A percentile compares a stretch with the other conserved stretches of the same genome.
These are phyloP conservation scores for Claviceps sorghi DNA, from an alignment of 2,329 filamentous ascomycete genomes.

Conservation along the genomic window DNA sequence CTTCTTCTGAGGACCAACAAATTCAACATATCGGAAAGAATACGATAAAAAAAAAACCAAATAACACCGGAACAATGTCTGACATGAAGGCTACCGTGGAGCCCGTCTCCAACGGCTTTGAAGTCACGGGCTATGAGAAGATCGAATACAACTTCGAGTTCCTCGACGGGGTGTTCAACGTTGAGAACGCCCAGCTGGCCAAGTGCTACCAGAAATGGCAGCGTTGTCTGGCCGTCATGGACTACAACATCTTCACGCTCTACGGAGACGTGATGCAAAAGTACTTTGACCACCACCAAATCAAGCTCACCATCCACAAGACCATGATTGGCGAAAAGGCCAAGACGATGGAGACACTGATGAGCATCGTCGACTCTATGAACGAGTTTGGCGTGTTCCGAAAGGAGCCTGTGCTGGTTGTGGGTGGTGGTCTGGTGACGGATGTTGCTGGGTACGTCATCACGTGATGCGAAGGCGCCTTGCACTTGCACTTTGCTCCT, in stretches of 20 bases:
- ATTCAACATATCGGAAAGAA: not conserved
- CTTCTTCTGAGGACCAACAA: not conserved
- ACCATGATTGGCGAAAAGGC: slow-evolving; percentile 64
- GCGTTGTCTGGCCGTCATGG: slow-evolving; percentile 53
- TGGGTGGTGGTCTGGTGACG: slow-evolving; percentile 56
- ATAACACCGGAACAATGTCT: slow-evolving; percentile 40
- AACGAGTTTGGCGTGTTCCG: slow-evolving; percentile 56
- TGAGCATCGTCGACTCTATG: slow-evolving; percentile 60
- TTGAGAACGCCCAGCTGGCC: slow-evolving; percentile 44
- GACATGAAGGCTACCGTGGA: slow-evolving; percentile 52
- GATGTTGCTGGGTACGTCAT: slow-evolving; percentile 54
- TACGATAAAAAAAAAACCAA: not conserved
- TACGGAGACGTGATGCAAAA: slow-evolving; percentile 51
- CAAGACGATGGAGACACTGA: slow-evolving; percentile 55
- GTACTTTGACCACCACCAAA: slow-evolving; percentile 51
- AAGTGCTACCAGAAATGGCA: slow-evolving; percentile 51
- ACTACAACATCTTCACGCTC: slow-evolving; percentile 54
- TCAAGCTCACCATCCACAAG: slow-evolving; percentile 52
- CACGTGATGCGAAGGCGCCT: slow-evolving; percentile 24
- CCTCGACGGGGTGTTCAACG: slow-evolving; percentile 53
- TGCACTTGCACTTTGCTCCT: not conserved
- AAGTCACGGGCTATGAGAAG: slow-evolving; percentile 61
- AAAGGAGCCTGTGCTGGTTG: slow-evolving; percentile 53
- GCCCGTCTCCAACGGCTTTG: slow-evolving; percentile 50
- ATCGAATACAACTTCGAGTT: slow-evolving; percentile 65